Evolutionary conservation across 163 green algal species (phyloP).

Genomic region (Chloroidium sp.): DNA sequence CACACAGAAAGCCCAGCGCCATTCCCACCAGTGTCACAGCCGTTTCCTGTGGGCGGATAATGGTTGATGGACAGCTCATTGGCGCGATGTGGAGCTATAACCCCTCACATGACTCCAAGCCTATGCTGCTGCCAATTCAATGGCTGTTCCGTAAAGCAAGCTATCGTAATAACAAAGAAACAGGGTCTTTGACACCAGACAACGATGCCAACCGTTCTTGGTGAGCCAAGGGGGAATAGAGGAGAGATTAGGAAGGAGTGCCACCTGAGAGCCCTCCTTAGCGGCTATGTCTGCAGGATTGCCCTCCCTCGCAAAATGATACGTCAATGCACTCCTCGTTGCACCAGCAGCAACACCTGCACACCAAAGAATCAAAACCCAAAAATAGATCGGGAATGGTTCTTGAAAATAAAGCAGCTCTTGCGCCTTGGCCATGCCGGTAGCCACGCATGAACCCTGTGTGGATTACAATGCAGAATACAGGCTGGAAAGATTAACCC

Average conservation of each 20-base stretch:
- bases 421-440: too few species aligned
- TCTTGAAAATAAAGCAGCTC: too few species aligned
- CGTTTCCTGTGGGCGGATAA: constrained; percentile 37
- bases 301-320: constrained; percentile 62
- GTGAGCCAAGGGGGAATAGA: background rate
- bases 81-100: too few species aligned
- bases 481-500: too few species aligned
- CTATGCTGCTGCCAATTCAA: too few species aligned
- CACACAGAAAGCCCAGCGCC: constrained; percentile 60
- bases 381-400: background rate
- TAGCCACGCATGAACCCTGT: too few species aligned
- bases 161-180: background rate
- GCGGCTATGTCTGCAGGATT: constrained; percentile 78
- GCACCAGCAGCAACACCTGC: constrained; percentile 62
- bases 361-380: too few species aligned
- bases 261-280: constrained; percentile 71
- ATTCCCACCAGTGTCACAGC: constrained; percentile 64
- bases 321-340: constrained; percentile 70
- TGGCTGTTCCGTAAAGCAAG: too few species aligned
- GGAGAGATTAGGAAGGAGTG: background rate
- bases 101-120: too few species aligned
- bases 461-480: too few species aligned
- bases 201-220: background rate
- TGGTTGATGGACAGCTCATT: too few species aligned
- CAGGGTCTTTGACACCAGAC: background rate